phyloP scores from a whole-genome alignment of 1,284 basidiomycete species.

The Rhodotorula sp. region DNA sequence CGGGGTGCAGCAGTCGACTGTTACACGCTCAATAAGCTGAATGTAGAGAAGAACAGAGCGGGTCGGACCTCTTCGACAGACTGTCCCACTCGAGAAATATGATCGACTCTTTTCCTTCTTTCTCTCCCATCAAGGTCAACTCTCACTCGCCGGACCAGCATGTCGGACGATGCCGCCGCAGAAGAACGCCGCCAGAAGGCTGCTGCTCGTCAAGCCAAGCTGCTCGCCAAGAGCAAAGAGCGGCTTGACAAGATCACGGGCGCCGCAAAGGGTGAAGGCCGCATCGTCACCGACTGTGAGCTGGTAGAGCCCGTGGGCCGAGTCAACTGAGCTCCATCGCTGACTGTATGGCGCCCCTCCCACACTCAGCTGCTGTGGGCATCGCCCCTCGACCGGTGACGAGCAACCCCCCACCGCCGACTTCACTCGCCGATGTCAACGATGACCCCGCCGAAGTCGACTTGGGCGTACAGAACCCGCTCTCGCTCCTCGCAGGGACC shows the following conservation, averaged over 20 bases:
- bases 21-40: too few relatives aligned
- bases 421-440: slow-evolving; percentile 32
- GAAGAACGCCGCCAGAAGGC: slow-evolving; percentile 22
- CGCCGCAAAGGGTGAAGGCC: slow-evolving; percentile 41
- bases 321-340: too few relatives aligned
- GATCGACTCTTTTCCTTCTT: not conserved
- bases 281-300: slow-evolving; percentile 32
- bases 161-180: slow-evolving; percentile 28
- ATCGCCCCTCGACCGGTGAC: slow-evolving; percentile 12
- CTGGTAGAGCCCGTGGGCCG: too few relatives aligned
- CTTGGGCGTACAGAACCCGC: slow-evolving; percentile 26
- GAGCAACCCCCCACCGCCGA: slow-evolving; percentile 21
- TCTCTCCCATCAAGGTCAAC: not conserved
- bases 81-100: not conserved
- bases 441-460: slow-evolving; percentile 45
- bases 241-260: slow-evolving; percentile 46
- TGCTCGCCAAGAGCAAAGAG: slow-evolving; percentile 43
- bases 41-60: too few relatives aligned
- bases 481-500: slow-evolving; percentile 7
- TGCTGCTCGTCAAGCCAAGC: slow-evolving; percentile 41
- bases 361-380: slow-evolving; percentile 5
- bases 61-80: too few relatives aligned
- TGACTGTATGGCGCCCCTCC: not conserved
- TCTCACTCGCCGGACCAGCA: not conserved
- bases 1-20: too few relatives aligned